phyloP scores from a whole-genome alignment of 2,329 filamentous ascomycete genomes.

The Aspergillus fructus region DNA sequence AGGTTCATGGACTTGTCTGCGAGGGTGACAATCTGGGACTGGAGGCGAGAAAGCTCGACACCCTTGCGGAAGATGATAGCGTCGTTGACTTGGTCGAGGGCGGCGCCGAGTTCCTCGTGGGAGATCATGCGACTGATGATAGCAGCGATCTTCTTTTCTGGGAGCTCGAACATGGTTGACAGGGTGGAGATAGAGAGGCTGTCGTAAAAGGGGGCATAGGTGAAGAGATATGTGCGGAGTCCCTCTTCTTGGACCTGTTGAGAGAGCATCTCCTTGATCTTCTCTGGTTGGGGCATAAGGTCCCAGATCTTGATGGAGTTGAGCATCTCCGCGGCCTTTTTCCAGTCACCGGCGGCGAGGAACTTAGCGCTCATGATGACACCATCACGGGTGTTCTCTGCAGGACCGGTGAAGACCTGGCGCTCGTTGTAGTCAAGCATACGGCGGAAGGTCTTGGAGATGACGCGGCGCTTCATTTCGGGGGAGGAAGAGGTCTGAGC shows the following conservation, averaged over 20 bases:
- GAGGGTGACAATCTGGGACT: conserved; percentile 89
- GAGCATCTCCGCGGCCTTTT: conserved; percentile 90
- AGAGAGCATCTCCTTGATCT: conserved; percentile 95
- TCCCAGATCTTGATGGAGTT: conserved; percentile 99
- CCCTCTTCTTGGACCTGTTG: conserved; percentile 99
- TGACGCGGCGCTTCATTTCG: conserved; percentile 94
- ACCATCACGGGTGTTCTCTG: conserved; percentile 97
- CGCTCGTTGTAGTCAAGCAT: conserved; percentile 99
- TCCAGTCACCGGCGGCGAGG: conserved; percentile 95
- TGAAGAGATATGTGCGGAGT: conserved; percentile 97
- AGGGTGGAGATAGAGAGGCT: conserved; percentile 85
- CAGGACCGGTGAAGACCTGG: conserved; percentile 97
- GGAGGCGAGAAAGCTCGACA: conserved; percentile 92
- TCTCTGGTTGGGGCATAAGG: conserved; percentile 85
- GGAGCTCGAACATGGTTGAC: conserved; percentile 91
- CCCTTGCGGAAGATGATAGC: conserved; percentile 99
- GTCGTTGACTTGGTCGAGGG: conserved; percentile 94
- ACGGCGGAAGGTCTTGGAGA: conserved; percentile 98
- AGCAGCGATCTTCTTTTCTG: conserved; percentile 85
- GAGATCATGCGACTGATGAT: conserved; percentile 99
- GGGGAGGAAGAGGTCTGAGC: conserved; percentile 96
- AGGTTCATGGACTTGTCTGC: conserved; percentile 95
- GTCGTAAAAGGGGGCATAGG: conserved; percentile 98
- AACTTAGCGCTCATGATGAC: conserved; percentile 99
- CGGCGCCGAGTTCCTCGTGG: conserved; percentile 94